A percentile compares a stretch with the other conserved stretches of the same genome.
Evolutionary conservation across 805 yeast species (phyloP).

Genomic region (Candida germanica): DNA sequence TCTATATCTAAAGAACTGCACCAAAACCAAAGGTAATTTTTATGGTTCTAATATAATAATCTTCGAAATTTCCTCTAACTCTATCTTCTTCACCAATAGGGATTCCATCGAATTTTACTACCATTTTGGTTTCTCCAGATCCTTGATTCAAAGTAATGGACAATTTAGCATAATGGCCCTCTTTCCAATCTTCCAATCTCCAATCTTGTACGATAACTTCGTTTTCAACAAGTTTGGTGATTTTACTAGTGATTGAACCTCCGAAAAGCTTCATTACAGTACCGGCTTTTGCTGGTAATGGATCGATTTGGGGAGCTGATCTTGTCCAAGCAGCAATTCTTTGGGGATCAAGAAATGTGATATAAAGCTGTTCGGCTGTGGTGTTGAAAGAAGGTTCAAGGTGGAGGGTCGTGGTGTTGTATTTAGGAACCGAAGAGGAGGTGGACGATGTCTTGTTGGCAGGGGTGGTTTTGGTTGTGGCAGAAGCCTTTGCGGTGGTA

Average conservation of each 20-base stretch:
- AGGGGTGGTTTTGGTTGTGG: background rate
- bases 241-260: conserved; percentile 77
- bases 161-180: conserved; percentile 74
- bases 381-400: conserved; percentile 81
- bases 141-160: conserved; percentile 70
- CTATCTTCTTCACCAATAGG: conserved; percentile 95
- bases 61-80: conserved; percentile 80
- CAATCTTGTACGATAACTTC: conserved; percentile 69
- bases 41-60: conserved; percentile 84
- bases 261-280: conserved; percentile 73
- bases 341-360: conserved; percentile 70
- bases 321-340: conserved; percentile 92
- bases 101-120: conserved; percentile 78
- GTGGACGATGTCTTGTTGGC: background rate
- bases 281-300: conserved; percentile 50
- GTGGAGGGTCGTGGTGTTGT: conserved; percentile 78
- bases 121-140: conserved; percentile 77
- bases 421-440: conserved; percentile 46
- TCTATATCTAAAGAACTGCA: conserved; percentile 58
- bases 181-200: conserved; percentile 88
- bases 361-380: conserved; percentile 79
- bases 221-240: conserved; percentile 56
- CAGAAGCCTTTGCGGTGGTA: conserved; percentile 5
- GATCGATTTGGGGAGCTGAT: conserved; percentile 57
- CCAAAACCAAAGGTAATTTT: conserved; percentile 94